A percentile compares a stretch with the other conserved stretches of the same genome.
phyloP scores from a whole-genome alignment of 257 asterid species.

The Solanum pennellii region DNA sequence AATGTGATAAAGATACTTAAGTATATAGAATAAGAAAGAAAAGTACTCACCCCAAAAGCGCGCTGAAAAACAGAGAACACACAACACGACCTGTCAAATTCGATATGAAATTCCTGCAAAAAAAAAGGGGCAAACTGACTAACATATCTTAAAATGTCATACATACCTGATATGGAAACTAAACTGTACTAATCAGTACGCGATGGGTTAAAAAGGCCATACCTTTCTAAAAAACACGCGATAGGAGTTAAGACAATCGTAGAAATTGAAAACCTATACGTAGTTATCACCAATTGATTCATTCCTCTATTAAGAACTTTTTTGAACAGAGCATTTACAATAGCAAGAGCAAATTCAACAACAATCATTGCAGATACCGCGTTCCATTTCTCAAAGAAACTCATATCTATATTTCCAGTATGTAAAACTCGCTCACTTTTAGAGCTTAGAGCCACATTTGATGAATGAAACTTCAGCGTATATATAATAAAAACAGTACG shows the following conservation, averaged over 20 bases:
- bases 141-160: neutral
- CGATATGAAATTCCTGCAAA: constrained; percentile 2
- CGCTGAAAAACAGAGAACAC: constrained; percentile 44
- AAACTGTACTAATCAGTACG: neutral
- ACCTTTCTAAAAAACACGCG: neutral
- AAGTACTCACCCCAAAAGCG: constrained; percentile 53
- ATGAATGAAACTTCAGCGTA: neutral
- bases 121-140: neutral
- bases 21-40: neutral
- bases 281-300: neutral
- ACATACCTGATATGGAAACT: neutral
- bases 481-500: neutral
- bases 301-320: neutral
- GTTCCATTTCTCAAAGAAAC: neutral
- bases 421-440: neutral
- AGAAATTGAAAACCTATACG: neutral
- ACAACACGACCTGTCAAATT: constrained; percentile 32
- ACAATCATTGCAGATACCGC: neutral
- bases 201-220: neutral
- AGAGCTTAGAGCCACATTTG: neutral
- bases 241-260: neutral
- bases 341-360: constrained; percentile 2
- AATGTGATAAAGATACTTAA: neutral
- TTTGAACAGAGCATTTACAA: neutral
- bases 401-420: neutral